Base-by-base conservation (phyloP, 2,329 filamentous ascomycete species). In the Trichoderma afroharzianum region DNA sequence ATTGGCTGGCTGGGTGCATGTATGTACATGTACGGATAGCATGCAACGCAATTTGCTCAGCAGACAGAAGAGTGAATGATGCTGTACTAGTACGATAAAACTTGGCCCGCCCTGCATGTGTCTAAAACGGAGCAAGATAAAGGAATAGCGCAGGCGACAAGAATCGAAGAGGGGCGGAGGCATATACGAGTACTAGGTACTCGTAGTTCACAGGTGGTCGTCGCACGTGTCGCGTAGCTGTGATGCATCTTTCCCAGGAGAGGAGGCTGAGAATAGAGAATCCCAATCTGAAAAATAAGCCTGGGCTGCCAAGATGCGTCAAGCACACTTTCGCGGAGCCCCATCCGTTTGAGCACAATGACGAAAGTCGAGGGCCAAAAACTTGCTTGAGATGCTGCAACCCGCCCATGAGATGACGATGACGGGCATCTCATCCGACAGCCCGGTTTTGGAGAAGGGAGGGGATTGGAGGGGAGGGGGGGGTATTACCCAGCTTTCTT, bases 321-420 rank as follows among this genome's bases (percentile, higher is more conserved):
- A 39, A 43, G 63, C 50, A 57, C 15, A 9, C 53, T 9, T n/a
- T 43, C 39, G 39, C 14, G 55, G 55, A 57, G 28, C 63, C 59
- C 59, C 33, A 28, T 63, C 33, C n/a, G 18, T 24, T 33, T 28
- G 59, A 55, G 63, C 63, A 36, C 43, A 50, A 68, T 68, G 66
- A 68, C 66, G 66, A 61, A 68, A 62, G 39, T 24, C 21, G 24
- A 50, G 39, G 36, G 18, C 43, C 24, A 59, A 68, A 68, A 68
- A 68, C 66, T 53, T 68, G 55, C 66, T 62, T 62, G 36, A 24
- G 21, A 18, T 50, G 28, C 55, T 33, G 66, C 57, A 68, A 61
- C 21, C 7, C 39, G 30, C 28, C 28, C 55, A 61, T 68, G 66
- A 68, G 55, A 68, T 68, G 66, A 68, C 66, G 66, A 68, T 68